phyloP scores from a whole-genome alignment of 2,329 filamentous ascomycete species.

The Cladosporium phlei region DNA sequence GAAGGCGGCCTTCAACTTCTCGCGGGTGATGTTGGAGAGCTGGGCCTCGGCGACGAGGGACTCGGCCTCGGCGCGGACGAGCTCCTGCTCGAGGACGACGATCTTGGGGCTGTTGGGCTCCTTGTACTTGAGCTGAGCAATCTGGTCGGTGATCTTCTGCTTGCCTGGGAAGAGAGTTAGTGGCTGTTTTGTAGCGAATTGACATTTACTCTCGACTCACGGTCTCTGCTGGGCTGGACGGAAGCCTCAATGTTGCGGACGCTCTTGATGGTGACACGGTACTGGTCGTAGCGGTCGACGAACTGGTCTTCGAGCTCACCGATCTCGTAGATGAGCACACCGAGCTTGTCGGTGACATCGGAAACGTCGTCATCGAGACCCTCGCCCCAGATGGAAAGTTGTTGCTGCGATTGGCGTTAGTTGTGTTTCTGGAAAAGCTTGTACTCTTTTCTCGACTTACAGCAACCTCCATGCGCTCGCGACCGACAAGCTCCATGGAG shows the following conservation, averaged over 20 bases:
- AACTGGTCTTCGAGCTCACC: slow-evolving; percentile 97
- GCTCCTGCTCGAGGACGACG: slow-evolving; percentile 95
- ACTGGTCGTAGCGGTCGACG: slow-evolving; percentile 98
- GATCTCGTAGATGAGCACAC: slow-evolving; percentile 96
- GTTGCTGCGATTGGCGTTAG: slow-evolving; percentile 61
- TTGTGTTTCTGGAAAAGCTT: neutral
- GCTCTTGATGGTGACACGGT: slow-evolving; percentile 98
- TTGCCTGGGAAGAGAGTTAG: slow-evolving; percentile 60
- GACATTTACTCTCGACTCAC: slow-evolving; percentile 62
- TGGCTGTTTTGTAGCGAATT: neutral
- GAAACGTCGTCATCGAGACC: slow-evolving; percentile 94
- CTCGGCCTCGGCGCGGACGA: slow-evolving; percentile 95
- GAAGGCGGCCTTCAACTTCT: slow-evolving; percentile 98
- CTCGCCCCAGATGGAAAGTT: slow-evolving; percentile 98
- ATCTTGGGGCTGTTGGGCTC: slow-evolving; percentile 97
- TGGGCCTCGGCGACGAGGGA: slow-evolving; percentile 98
- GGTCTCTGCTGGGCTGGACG: slow-evolving; percentile 94
- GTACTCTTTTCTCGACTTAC: slow-evolving; percentile 53
- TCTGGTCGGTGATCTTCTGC: slow-evolving; percentile 98
- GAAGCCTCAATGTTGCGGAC: slow-evolving; percentile 99
- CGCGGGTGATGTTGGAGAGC: slow-evolving; percentile 97
- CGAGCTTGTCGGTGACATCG: slow-evolving; percentile 97
- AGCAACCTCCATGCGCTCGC: slow-evolving; percentile 97
- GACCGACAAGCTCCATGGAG: slow-evolving; percentile 88
- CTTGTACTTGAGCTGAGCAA: slow-evolving; percentile 98